Evolutionary conservation across 164 flowering plant genomes (phyloP).

Genomic region (Chimonanthus praecox): DNA sequence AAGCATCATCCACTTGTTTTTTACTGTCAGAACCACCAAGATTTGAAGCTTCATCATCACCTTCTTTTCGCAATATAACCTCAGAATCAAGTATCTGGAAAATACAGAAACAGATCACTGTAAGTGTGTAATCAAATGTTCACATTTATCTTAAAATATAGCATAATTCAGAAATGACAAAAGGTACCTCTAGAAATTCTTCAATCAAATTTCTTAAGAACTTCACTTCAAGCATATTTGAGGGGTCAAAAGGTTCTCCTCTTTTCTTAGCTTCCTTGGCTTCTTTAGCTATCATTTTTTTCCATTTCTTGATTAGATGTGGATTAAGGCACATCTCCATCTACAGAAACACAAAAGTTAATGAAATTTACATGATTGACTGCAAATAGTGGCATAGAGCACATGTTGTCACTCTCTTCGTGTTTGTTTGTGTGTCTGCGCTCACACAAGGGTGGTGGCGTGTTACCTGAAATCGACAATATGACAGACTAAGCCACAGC

Average conservation of each 20-base stretch:
- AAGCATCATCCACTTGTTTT: slow-evolving; percentile 53
- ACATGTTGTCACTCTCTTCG: not conserved
- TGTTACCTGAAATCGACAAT: slow-evolving; percentile 86
- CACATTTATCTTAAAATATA: not conserved
- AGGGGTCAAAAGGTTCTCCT: slow-evolving; percentile 58
- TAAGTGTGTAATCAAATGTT: not conserved
- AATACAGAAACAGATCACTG: not conserved
- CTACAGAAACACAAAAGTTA: slow-evolving; percentile 23
- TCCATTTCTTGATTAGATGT: slow-evolving; percentile 80
- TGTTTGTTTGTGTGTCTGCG: not conserved
- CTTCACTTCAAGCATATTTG: slow-evolving; percentile 54
- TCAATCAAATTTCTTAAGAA: slow-evolving; percentile 75
- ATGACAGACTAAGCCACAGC: slow-evolving; percentile 83
- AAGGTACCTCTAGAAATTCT: slow-evolving; percentile 80
- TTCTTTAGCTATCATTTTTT: slow-evolving; percentile 59
- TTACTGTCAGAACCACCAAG: slow-evolving; percentile 22
- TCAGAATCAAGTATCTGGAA: slow-evolving; percentile 63
- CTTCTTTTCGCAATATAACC: slow-evolving; percentile 39
- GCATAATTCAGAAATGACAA: not conserved
- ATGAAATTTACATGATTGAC: not conserved
- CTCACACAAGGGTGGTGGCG: not conserved
- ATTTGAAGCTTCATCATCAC: slow-evolving; percentile 26
- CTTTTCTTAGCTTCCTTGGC: slow-evolving; percentile 55
- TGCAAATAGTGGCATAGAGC: not conserved
- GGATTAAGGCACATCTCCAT: slow-evolving; percentile 82